Conservation (phyloP, 108 stramenopile genomes). For the Thalassiosira profunda region DNA sequence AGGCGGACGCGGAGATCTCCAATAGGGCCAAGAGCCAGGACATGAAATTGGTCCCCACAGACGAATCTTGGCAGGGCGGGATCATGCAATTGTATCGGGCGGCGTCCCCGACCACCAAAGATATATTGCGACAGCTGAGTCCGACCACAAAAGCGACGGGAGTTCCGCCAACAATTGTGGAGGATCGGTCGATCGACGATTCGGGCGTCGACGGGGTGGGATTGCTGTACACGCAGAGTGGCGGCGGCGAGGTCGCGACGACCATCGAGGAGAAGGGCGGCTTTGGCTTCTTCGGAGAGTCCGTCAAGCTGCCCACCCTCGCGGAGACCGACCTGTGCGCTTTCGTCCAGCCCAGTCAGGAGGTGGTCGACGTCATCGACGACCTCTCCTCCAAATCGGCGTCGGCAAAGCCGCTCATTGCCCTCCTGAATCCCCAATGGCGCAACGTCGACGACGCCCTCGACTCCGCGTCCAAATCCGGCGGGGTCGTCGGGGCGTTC, state of each 20-base stretch:
- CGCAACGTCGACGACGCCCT: constrained; percentile 88
- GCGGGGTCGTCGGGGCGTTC: constrained; percentile 65
- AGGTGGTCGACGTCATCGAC: constrained; percentile 71
- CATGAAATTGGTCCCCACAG: constrained; percentile 74
- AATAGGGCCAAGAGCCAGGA: constrained; percentile 1
- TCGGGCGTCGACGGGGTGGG: constrained; percentile 92
- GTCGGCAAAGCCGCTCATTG: constrained; percentile 26
- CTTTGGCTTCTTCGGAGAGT: constrained; percentile 39
- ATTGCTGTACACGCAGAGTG: constrained; percentile 63
- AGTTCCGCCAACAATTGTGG: constrained; percentile 74
- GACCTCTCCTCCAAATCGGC: constrained; percentile 37
- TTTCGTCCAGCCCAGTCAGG: constrained; percentile 89
- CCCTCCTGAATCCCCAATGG: constrained; percentile 91
- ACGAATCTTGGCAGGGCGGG: constrained; percentile 94
- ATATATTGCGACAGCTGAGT: constrained; percentile 57
- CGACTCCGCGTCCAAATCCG: constrained; percentile 67
- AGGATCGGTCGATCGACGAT: constrained; percentile 89
- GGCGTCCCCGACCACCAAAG: constrained; percentile 62
- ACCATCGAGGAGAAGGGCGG: not conserved
- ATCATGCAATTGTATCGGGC: constrained; percentile 90
- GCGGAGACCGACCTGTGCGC: constrained; percentile 60
- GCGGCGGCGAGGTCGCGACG: not conserved
- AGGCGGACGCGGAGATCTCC: constrained; percentile 46
- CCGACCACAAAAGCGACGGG: constrained; percentile 48
- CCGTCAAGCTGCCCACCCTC: constrained; percentile 38